Base-by-base conservation (phyloP, 345 rosid species). In the Euphorbia peplus region DNA sequence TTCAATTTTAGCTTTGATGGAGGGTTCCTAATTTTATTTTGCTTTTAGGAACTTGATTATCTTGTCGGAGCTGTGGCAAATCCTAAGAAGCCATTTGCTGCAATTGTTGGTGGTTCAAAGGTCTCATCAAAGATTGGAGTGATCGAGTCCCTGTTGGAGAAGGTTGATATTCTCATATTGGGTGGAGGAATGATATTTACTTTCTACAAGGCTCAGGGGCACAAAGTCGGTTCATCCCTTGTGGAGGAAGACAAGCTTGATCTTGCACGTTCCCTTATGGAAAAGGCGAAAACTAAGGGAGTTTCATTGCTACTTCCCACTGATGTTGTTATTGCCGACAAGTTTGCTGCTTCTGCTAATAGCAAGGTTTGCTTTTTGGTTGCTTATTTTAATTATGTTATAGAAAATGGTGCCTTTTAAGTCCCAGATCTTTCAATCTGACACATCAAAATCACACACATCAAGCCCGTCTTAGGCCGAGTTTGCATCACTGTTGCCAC, bases 111-210 rank as follows among this genome's bases (percentile, higher is more conserved):
- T 70, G 98, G 97, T 73, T 78, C 98, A 56, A 90, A 90, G 84
- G 98, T 93, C 53, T 93, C 93, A n/a, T 81, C 97, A 52, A 93
- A 93, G 83, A 90, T 90, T 70, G 96, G 97, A 70, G 98, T 90
- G 64, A 89, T 93, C 5, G 97, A 93, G 71, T 93, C 97, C 5
- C 97, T 93, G 53, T 78, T 93, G 61, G 83, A 70, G 72, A 77
- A 84, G 69, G 86, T 88, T 68, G 87, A 93, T 67, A 83, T 90
- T 50, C 90, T 90, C 55, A 60, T 93, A 2, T 80, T 93, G 25
- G 97, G 97, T 71, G 98, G 98, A 75, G 98, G 96, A 73, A 93
- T 93, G 98, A 90, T 89, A 55, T 93, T 73, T 78, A 90, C 96
- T n/a, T 90, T 90, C 70, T 86, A 88, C 86, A 88, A 86, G 79